Evolutionary conservation across 345 rosid genomes (phyloP), one percentile per base, ranked within the genome.

Genomic region (Dipteronia sinensis): DNA sequence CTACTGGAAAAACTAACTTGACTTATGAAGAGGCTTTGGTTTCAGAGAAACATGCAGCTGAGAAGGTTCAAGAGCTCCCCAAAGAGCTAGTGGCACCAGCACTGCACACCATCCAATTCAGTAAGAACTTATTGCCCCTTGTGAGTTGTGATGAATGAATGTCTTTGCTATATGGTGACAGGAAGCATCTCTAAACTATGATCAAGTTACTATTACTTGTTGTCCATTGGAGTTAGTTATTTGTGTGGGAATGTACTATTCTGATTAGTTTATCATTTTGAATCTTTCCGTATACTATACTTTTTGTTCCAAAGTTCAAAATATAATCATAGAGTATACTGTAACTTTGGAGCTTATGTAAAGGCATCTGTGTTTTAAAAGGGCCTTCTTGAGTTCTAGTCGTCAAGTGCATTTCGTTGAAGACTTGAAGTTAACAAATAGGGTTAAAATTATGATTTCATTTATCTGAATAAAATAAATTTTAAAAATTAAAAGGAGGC

Each of bases 21-120:
- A 96, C 98, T 67, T 96, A 86, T 65, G 98, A 96, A 83, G 99
- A 92, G 91, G 98, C 99, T 68, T 84, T 94, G 90, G 90, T 92
- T n/a, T 91, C 95, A 17, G 99, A 96, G 85, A 94, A 87, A 82
- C 76, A 59, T 46, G 94, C 95, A 10, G 70, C 72, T 70, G 85
- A 89, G 86, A 96, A 85, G 85, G 97, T 92, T 84, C 95, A 90
- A 84, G 90, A 86, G 75, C 84, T 96, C 67, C 91, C 97, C 17
- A 67, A 87, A 76, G 94, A 90, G 83, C 88, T 94, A 75, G 89
- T 88, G 77, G 88, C 84, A 62, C 94, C 91, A 78, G 93, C 92
- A 44, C 78, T 96, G 76, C 86, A 10, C 19, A 83, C 85, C 79
- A 89, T 96, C 81, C 97, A 94, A 74, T 96, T 86, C 75, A 96